Base-by-base conservation (phyloP, 306 rosid genomes). In the Corylus avellana region DNA sequence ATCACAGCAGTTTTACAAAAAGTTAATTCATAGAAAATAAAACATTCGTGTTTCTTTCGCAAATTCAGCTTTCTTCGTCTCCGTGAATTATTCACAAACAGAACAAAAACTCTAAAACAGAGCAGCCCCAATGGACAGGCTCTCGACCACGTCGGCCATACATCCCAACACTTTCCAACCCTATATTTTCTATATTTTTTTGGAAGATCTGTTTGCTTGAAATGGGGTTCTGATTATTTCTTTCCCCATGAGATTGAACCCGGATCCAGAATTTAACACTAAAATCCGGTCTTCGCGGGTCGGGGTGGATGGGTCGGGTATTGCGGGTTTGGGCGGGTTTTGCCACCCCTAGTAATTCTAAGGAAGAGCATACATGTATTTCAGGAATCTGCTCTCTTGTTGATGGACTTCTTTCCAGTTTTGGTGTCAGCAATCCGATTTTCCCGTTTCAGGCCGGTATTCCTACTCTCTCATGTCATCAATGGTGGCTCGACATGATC, bases 11-110 rank as follows among this genome's bases (percentile, higher is more conserved):
- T 39, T 75, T 18, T 25, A 61, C 39, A 37, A 47, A 48, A 55
- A 50, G 72, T 57, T 58, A 35, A 35, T 50, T 46, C 42, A 7
- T 66, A 66, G 10, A 20, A 66, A 62, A 66, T n/a, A 76, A 86
- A 29, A 29, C 84, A 77, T 75, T 66, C 93, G 92, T 89, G 87
- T 81, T 75, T 89, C 85, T 88, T 85, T 87, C 84, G 89, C 94
- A 90, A 89, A 86, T 59, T 49, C 48, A 79, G 57, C 78, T 29
- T 57, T 64, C 27, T 18, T n/a, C 18, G 79, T 70, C 46, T 27
- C 55, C 54, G 69, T 13, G 7, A 27, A 4, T 13, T 3, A 37
- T 17, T 39, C 72, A 39, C 27, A 27, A 5, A 4, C 1, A 13
- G 49, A 50, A 27, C 35, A 59, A 47, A 44, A 22, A 58, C 73